Evolutionary conservation across 352 stramenopile genomes (phyloP).

Genomic region (Phytophthora europaea): DNA sequence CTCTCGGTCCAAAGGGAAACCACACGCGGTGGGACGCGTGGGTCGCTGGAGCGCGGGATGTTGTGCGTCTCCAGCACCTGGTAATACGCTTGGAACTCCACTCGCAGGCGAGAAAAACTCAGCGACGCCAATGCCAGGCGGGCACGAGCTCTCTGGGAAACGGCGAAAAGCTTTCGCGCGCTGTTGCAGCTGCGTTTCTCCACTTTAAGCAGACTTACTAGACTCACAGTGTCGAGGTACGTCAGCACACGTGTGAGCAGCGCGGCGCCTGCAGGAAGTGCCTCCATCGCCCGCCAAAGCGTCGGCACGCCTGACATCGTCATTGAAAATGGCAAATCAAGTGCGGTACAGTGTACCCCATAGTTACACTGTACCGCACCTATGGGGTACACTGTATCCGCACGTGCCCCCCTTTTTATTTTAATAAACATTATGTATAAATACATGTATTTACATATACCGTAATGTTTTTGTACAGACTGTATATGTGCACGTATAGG

Average conservation of each 20-base stretch:
- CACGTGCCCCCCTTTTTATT: too few relatives aligned
- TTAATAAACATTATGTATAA: too few relatives aligned
- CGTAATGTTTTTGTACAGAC: too few relatives aligned
- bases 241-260: constrained; percentile 40
- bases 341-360: too few relatives aligned
- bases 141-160: constrained; percentile 29
- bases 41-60: constrained; percentile 61
- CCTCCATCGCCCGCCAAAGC: constrained; percentile 22
- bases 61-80: constrained; percentile 62
- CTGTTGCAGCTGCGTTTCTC: constrained; percentile 31
- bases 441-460: too few relatives aligned
- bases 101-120: constrained; percentile 31
- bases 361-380: too few relatives aligned
- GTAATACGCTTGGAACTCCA: constrained; percentile 62
- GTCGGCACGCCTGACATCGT: constrained; percentile 5
- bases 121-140: constrained; percentile 54
- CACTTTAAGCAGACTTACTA: constrained; percentile 29
- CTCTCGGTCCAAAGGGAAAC: constrained; percentile 67
- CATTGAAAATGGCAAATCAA: too few relatives aligned
- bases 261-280: constrained; percentile 7
- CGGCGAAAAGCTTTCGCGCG: constrained; percentile 34
- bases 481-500: too few relatives aligned
- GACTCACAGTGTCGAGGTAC: constrained; percentile 38
- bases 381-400: too few relatives aligned
- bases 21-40: constrained; percentile 62